phyloP scores from a whole-genome alignment of 805 yeast genomes.

The Zygoascus ofunaensis region DNA sequence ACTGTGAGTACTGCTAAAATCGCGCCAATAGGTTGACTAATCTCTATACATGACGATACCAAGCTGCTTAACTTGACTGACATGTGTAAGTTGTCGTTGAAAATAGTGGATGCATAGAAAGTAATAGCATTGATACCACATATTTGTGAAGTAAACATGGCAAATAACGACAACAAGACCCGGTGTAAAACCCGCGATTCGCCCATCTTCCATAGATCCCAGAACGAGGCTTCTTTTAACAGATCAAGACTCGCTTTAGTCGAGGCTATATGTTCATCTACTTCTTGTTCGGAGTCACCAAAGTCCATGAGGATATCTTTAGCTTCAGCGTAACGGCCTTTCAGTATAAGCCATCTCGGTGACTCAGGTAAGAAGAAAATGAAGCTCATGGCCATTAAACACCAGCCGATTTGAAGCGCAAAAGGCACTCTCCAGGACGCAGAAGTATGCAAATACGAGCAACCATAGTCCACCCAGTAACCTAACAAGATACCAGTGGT shows the following conservation, averaged over 20 bases:
- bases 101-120: slow-evolving; percentile 13
- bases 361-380: slow-evolving; percentile 60
- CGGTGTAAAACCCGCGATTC: slow-evolving; percentile 40
- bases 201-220: slow-evolving; percentile 32
- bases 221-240: slow-evolving; percentile 12
- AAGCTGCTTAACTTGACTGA: slow-evolving; percentile 5
- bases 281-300: slow-evolving; percentile 2
- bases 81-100: slow-evolving; percentile 10
- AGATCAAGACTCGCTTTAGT: slow-evolving; percentile 10
- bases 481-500: slow-evolving; percentile 62
- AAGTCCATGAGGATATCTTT: slow-evolving; percentile 8
- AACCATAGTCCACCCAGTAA: slow-evolving; percentile 23
- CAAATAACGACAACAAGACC: slow-evolving; percentile 28
- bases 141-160: slow-evolving; percentile 11
- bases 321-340: slow-evolving; percentile 59
- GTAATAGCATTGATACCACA: slow-evolving; percentile 14
- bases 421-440: slow-evolving; percentile 28
- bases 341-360: slow-evolving; percentile 66
- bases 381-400: slow-evolving; percentile 35
- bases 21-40: slow-evolving; percentile 12
- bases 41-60: slow-evolving; percentile 11
- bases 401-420: slow-evolving; percentile 12
- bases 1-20: slow-evolving; percentile 23
- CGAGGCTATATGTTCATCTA: slow-evolving; percentile 9
- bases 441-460: slow-evolving; percentile 38